Conservation (phyloP, 768 basidiomycete genomes). For the Tremella mesenterica region DNA sequence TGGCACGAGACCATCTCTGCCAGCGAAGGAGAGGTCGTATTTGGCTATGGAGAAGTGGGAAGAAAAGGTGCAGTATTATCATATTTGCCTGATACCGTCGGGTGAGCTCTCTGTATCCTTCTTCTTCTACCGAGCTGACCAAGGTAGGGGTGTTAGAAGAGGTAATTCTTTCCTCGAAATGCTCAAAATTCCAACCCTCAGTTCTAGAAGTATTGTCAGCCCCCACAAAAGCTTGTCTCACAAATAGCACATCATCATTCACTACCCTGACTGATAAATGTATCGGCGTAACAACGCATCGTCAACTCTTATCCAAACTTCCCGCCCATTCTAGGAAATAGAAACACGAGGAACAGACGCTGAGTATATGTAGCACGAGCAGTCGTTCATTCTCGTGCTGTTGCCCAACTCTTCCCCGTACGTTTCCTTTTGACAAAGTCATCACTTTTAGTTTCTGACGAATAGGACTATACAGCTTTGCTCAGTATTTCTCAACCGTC, state of each 20-base stretch:
- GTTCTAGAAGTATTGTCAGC: too few relatives aligned
- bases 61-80: conserved; percentile 29
- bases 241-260: too few relatives aligned
- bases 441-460: background rate
- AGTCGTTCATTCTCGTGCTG: conserved; percentile 34
- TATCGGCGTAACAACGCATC: too few relatives aligned
- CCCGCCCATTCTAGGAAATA: too few relatives aligned
- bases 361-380: conserved; percentile 28
- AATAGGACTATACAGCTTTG: conserved; percentile 34
- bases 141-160: conserved; percentile 25
- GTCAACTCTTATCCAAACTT: too few relatives aligned
- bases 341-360: background rate
- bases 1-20: background rate
- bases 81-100: conserved; percentile 25
- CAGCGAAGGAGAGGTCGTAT: conserved; percentile 16
- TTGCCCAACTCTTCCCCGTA: conserved; percentile 34
- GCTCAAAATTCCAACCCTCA: too few relatives aligned
- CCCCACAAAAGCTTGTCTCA: too few relatives aligned
- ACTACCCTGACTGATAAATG: too few relatives aligned
- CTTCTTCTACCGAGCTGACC: background rate
- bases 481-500: conserved; percentile 30
- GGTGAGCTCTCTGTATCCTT: conserved; percentile 19
- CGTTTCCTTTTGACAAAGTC: background rate
- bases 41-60: conserved; percentile 29
- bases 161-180: too few relatives aligned